phyloP scores from a whole-genome alignment of 2,329 filamentous ascomycete genomes.

The Aspergillus transmontanensis region DNA sequence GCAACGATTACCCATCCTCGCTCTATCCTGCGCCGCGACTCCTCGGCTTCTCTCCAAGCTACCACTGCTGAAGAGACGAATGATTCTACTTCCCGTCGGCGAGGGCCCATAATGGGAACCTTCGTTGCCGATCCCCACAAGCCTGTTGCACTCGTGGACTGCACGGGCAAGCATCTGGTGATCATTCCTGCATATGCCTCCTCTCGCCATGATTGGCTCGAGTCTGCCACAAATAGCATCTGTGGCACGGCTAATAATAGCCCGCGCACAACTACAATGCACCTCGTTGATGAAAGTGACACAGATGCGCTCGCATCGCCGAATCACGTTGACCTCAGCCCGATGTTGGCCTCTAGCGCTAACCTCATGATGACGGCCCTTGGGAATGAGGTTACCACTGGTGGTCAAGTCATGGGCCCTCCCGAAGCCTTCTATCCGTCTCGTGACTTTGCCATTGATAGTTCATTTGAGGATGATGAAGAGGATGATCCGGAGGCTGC shows the following conservation, averaged over 20 bases:
- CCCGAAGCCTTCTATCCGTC: slow-evolving; percentile 76
- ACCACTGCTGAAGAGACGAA: slow-evolving; percentile 43
- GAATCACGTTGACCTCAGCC: slow-evolving; percentile 43
- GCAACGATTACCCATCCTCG: slow-evolving; percentile 51
- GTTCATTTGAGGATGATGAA: slow-evolving; percentile 61
- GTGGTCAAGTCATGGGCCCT: slow-evolving; percentile 69
- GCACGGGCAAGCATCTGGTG: slow-evolving; percentile 51
- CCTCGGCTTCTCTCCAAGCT: slow-evolving; percentile 45
- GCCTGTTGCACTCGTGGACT: slow-evolving; percentile 50
- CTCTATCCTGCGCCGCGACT: slow-evolving; percentile 54
- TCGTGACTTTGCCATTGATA: slow-evolving; percentile 58
- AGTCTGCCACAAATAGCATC: slow-evolving; percentile 44
- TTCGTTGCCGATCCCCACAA: slow-evolving; percentile 52
- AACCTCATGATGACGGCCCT: slow-evolving; percentile 80
- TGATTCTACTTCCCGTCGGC: slow-evolving; percentile 38
- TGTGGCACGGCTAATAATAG: slow-evolving; percentile 47
- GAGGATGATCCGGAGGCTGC: slow-evolving; percentile 67
- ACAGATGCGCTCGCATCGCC: slow-evolving; percentile 45
- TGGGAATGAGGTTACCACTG: slow-evolving; percentile 51
- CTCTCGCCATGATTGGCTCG: slow-evolving; percentile 49
- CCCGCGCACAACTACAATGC: slow-evolving; percentile 42
- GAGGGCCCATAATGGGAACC: slow-evolving; percentile 51
- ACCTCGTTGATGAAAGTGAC: slow-evolving; percentile 48
- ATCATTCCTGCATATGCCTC: slow-evolving; percentile 51
- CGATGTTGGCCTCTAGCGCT: slow-evolving; percentile 67